Percentiles rank a stretch among this genome's conserved stretches.
These are phyloP conservation scores for Eucalyptus tenuipes DNA, from an alignment of 345 rosid species.

Conservation along the genomic window DNA sequence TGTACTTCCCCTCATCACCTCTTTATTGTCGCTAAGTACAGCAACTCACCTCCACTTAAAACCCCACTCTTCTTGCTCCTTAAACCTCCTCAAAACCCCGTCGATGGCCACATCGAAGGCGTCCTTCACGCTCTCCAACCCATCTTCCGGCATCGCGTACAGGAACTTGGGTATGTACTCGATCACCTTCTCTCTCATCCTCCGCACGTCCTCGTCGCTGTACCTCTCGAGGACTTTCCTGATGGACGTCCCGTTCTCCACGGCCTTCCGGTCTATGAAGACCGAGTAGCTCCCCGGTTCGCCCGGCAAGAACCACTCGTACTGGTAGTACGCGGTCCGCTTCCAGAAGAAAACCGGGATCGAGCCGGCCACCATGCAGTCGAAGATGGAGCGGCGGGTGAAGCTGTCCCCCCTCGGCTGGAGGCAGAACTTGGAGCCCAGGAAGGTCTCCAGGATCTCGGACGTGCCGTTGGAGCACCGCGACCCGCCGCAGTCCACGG, in stretches of 20 bases:
- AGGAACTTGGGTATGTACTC: slow-evolving; percentile 58
- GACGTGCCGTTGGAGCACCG: slow-evolving; percentile 74
- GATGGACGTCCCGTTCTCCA: slow-evolving; percentile 61
- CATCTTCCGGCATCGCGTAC: slow-evolving; percentile 49
- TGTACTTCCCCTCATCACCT: neutral
- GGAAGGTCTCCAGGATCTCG: slow-evolving; percentile 58
- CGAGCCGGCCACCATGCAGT: slow-evolving; percentile 93
- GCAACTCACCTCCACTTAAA: slow-evolving; percentile 47
- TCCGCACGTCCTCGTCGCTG: slow-evolving; percentile 46
- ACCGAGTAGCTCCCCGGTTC: slow-evolving; percentile 69
- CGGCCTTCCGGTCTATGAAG: slow-evolving; percentile 60
- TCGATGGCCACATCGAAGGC: slow-evolving; percentile 92
- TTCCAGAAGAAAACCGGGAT: slow-evolving; percentile 95
- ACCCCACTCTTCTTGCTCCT: slow-evolving; percentile 51
- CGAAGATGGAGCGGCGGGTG: slow-evolving; percentile 85
- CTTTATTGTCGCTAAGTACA: neutral
- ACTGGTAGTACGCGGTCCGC: slow-evolving; percentile 77
- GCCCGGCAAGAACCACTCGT: slow-evolving; percentile 84
- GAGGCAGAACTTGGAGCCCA: slow-evolving; percentile 72
- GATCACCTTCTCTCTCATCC: slow-evolving; percentile 75
- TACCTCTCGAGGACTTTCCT: slow-evolving; percentile 48
- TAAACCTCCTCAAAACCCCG: slow-evolving; percentile 66
- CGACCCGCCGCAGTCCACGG: slow-evolving; percentile 46
- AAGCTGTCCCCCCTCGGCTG: slow-evolving; percentile 97
- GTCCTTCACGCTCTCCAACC: slow-evolving; percentile 57